These are phyloP conservation scores for Cystobasidium ongulense DNA, from an alignment of 768 basidiomycete species.

Conservation along the genomic window DNA sequence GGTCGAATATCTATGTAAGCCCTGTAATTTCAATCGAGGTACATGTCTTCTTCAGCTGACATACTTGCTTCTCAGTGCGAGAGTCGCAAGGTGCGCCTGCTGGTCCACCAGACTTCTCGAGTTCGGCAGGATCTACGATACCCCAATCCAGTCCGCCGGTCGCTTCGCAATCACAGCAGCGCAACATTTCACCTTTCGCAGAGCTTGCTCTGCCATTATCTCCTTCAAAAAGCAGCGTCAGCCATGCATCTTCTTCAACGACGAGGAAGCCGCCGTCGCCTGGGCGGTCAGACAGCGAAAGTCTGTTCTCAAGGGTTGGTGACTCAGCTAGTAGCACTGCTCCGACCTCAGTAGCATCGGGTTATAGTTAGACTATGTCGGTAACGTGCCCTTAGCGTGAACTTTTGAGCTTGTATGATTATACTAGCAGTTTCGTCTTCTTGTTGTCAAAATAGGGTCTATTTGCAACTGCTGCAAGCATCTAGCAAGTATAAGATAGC, in stretches of 20 bases:
- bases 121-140: neutral
- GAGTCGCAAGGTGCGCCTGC: neutral
- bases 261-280: neutral
- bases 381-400: neutral
- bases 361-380: neutral
- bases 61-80: neutral
- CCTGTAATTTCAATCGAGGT: neutral
- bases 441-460: too few species aligned
- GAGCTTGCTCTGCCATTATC: slow-evolving; percentile 18
- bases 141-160: neutral
- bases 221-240: slow-evolving; percentile 11
- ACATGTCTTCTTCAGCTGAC: too few species aligned
- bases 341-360: slow-evolving; percentile 26
- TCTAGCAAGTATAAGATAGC: too few species aligned
- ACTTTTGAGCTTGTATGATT: neutral
- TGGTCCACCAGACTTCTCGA: neutral
- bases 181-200: slow-evolving; percentile 23
- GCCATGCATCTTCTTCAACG: slow-evolving; percentile 1
- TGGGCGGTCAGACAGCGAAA: slow-evolving; percentile 20
- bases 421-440: neutral
- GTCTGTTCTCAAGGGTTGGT: slow-evolving; percentile 1
- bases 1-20: slow-evolving; percentile 72
- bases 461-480: too few species aligned
- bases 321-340: slow-evolving; percentile 26
- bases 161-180: neutral